A percentile compares a stretch with the other conserved stretches of the same genome.
Evolutionary conservation across 2,329 filamentous ascomycete genomes (phyloP).

Genomic region (Epichloe uncinata): DNA sequence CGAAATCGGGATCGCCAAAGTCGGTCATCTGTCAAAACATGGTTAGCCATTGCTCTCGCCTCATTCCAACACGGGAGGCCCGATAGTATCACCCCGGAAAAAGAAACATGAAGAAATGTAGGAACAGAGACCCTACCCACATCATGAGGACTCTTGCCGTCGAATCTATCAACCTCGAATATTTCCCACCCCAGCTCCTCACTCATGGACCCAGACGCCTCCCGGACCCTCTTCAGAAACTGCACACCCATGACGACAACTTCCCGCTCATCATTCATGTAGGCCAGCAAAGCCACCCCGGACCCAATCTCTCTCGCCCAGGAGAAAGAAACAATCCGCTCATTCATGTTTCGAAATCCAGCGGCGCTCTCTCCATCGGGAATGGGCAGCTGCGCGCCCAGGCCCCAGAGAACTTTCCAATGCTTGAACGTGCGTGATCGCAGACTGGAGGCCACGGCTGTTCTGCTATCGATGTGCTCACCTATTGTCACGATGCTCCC

Average conservation of each 20-base stretch:
- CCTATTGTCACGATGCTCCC: conserved; percentile 39
- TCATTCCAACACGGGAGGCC: too few relatives aligned
- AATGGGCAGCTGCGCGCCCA: conserved; percentile 38
- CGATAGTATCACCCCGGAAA: neutral
- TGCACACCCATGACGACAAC: conserved; percentile 38
- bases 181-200: conserved; percentile 33
- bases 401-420: conserved; percentile 43
- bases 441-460: conserved; percentile 16
- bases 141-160: conserved; percentile 31
- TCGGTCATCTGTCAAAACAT: conserved; percentile 14
- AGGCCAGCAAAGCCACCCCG: conserved; percentile 34
- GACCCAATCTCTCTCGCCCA: conserved; percentile 34
- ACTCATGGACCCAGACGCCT: conserved; percentile 7
- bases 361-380: conserved; percentile 25
- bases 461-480: conserved; percentile 25
- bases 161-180: conserved; percentile 35
- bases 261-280: conserved; percentile 36
- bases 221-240: conserved; percentile 15
- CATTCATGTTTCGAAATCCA: conserved; percentile 24
- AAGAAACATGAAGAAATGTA: neutral
- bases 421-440: conserved; percentile 29
- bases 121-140: conserved; percentile 3
- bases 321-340: conserved; percentile 36
- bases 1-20: conserved; percentile 32
- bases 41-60: neutral